Conservation (phyloP, 2,329 filamentous ascomycete species). For the Thielaviopsis populi region DNA sequence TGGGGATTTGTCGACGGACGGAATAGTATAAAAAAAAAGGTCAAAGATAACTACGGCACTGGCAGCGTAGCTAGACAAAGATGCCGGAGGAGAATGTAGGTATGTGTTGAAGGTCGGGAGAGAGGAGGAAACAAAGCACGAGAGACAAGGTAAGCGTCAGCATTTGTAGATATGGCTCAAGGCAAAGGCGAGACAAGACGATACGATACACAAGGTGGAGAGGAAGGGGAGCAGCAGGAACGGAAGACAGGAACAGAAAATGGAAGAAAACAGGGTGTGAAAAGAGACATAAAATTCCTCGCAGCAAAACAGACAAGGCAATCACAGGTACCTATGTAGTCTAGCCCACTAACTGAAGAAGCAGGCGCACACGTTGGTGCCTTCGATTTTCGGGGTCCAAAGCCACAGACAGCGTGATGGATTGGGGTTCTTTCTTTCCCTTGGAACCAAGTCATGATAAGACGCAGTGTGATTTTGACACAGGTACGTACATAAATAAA, state of each 20-base stretch:
- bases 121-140: not conserved
- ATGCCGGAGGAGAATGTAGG: not conserved
- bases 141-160: not conserved
- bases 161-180: not conserved
- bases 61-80: not conserved
- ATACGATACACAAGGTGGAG: not conserved
- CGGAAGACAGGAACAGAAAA: not conserved
- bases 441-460: too few species aligned
- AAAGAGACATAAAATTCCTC: not conserved
- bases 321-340: not conserved
- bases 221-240: not conserved
- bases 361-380: not conserved
- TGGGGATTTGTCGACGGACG: not conserved
- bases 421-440: too few species aligned
- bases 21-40: not conserved
- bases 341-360: not conserved
- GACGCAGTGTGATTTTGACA: too few species aligned
- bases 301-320: not conserved
- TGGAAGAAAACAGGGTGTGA: not conserved
- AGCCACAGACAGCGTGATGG: too few species aligned
- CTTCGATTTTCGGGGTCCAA: not conserved
- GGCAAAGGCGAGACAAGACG: not conserved
- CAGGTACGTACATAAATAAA: too few species aligned
- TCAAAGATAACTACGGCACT: not conserved
- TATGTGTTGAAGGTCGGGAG: not conserved